Evolutionary conservation across 768 basidiomycete species (phyloP), one percentile per base, ranked within the genome.

Genomic region (Mrakia hoshinonis): DNA sequence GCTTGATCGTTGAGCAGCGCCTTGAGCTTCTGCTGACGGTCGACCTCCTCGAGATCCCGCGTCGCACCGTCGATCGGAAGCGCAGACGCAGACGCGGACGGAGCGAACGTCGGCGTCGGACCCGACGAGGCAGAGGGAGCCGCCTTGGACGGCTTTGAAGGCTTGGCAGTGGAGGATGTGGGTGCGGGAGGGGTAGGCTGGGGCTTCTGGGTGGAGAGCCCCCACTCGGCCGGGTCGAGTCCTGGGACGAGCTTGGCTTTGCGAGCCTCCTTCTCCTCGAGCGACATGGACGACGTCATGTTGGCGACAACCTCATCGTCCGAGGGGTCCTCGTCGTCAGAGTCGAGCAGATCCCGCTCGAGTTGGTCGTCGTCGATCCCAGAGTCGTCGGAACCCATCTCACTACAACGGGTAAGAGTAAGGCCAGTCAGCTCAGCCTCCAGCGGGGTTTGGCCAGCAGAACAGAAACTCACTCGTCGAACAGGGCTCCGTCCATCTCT

Each of bases 211-310:
- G 75, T 70, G 43, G 76, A 74, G 76, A 54, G 89, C 85, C 96
- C 96, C 79, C 97, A 99, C 69, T 98, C 93, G 7, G 85, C 85
- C 9, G 87, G 85, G 20, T 87, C 86, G 26, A 99, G 81, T 0
- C 84, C 85, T 1, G 91, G 87, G 4, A 99, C 91, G 46, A 99
- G 85, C 67, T 84, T 85, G 65, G 89, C 87, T 86, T 93, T 87
- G 2, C 87, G 86, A 1, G 83, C 84, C 71, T 86, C 85, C 72
- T 85, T 84, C 43, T 81, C 78, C 26, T 77, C 75, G 0, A 74
- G 68, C 1, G 77, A 74, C 60, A 85, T 82, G 13, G 79, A 34
- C 13, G 66, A 54, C 3, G 43, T 36, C 58, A 70, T 15, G 6
- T 64, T 43, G 29, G 34, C 38, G 46, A 74, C 73, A 18, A 78